These are phyloP conservation scores for Tricholomella constricta DNA, from an alignment of 768 basidiomycete genomes.

Conservation along the genomic window DNA sequence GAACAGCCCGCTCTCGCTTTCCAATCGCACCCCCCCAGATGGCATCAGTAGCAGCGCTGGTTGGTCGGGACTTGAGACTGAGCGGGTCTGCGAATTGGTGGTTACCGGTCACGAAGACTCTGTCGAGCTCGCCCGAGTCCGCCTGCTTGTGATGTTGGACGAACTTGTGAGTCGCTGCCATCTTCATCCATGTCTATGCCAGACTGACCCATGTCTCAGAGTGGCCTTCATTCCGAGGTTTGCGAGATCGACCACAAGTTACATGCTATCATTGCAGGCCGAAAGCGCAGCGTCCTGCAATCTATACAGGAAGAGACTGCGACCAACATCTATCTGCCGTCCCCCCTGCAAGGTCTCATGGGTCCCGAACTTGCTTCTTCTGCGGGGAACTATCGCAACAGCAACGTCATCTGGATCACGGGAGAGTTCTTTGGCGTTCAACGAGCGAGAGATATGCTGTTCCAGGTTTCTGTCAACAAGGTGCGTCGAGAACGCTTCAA, in stretches of 20 bases:
- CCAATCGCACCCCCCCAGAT: constrained; percentile 75
- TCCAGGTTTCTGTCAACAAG: constrained; percentile 85
- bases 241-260: constrained; percentile 96
- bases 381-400: constrained; percentile 53
- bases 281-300: constrained; percentile 85
- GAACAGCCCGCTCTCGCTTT: constrained; percentile 76
- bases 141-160: constrained; percentile 91
- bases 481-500: constrained; percentile 39
- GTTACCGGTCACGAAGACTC: constrained; percentile 87
- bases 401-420: constrained; percentile 91
- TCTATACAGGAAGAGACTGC: constrained; percentile 96
- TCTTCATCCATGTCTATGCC: neutral
- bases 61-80: constrained; percentile 91
- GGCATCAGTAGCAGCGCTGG: constrained; percentile 76
- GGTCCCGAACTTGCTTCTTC: constrained; percentile 60
- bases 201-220: constrained; percentile 47
- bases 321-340: constrained; percentile 95
- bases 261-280: constrained; percentile 87
- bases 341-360: constrained; percentile 83
- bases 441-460: constrained; percentile 92
- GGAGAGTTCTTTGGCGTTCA: constrained; percentile 98
- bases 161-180: constrained; percentile 69
- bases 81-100: constrained; percentile 91
- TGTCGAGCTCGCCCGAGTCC: constrained; percentile 89
- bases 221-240: constrained; percentile 85